A percentile compares a stretch with the other conserved stretches of the same genome.
Conservation (phyloP, 1,284 basidiomycete species). For the Papiliotrema nemorosa region DNA sequence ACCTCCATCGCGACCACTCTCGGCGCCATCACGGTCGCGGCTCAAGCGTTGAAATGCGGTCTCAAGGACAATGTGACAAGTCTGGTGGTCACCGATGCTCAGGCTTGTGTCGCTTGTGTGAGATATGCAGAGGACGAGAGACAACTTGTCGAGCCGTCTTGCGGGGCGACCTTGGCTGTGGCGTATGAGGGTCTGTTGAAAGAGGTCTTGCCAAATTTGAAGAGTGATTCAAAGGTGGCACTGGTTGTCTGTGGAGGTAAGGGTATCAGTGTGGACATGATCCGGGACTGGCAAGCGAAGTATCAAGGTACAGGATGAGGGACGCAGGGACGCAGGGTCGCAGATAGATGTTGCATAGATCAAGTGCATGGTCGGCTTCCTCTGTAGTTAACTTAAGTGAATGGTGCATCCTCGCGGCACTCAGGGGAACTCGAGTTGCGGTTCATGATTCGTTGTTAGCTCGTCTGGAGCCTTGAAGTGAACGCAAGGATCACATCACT, state of each 20-base stretch:
- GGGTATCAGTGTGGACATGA: conserved; percentile 20
- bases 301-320: too few relatives aligned
- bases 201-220: conserved; percentile 2
- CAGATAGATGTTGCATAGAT: too few relatives aligned
- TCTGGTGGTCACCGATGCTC: conserved; percentile 20
- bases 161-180: conserved; percentile 29
- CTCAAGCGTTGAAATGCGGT: conserved; percentile 18
- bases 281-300: conserved; percentile 17
- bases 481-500: too few relatives aligned
- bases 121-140: conserved; percentile 32
- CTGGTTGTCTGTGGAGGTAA: conserved; percentile 18
- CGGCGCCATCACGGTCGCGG: conserved; percentile 18
- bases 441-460: too few relatives aligned
- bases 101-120: conserved; percentile 27
- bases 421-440: too few relatives aligned
- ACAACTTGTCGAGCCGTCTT: conserved; percentile 31
- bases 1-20: conserved; percentile 29
- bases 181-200: conserved; percentile 17
- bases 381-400: too few relatives aligned
- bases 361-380: too few relatives aligned
- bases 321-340: too few relatives aligned
- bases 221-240: conserved; percentile 11
- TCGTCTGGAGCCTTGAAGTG: too few relatives aligned
- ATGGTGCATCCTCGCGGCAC: too few relatives aligned
- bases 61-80: conserved; percentile 14